Conservation (phyloP, 2,329 filamentous ascomycete species). For the Diaporthe nobilis region DNA sequence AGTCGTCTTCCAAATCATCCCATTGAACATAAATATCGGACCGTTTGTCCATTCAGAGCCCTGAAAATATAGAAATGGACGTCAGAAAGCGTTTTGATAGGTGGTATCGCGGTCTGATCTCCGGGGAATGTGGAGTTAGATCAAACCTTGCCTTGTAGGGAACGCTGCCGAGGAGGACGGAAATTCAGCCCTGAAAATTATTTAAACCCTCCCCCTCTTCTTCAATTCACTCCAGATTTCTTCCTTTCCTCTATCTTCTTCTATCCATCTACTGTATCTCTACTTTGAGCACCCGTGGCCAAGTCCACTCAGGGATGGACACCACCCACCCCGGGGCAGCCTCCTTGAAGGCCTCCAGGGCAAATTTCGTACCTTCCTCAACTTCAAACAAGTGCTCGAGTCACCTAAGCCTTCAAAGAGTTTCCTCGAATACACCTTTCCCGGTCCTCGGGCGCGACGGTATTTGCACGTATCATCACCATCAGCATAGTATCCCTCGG, state of each 20-base stretch:
- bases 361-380: neutral
- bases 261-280: neutral
- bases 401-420: neutral
- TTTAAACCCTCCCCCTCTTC: neutral
- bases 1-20: too few species aligned
- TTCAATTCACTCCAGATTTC: rapidly evolving
- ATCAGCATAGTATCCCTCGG: too few species aligned
- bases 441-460: too few species aligned
- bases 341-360: neutral
- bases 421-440: too few species aligned
- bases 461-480: too few species aligned
- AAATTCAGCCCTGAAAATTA: neutral
- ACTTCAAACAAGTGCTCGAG: neutral
- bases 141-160: rapidly evolving
- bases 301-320: neutral
- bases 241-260: neutral
- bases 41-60: neutral
- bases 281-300: neutral
- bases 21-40: too few species aligned
- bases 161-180: neutral
- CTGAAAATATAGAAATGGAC: neutral
- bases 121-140: neutral
- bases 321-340: neutral
- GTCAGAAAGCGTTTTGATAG: neutral
- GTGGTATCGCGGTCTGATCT: neutral